phyloP scores from a whole-genome alignment of 164 flowering plant genomes.

The Vitis vinifera region DNA sequence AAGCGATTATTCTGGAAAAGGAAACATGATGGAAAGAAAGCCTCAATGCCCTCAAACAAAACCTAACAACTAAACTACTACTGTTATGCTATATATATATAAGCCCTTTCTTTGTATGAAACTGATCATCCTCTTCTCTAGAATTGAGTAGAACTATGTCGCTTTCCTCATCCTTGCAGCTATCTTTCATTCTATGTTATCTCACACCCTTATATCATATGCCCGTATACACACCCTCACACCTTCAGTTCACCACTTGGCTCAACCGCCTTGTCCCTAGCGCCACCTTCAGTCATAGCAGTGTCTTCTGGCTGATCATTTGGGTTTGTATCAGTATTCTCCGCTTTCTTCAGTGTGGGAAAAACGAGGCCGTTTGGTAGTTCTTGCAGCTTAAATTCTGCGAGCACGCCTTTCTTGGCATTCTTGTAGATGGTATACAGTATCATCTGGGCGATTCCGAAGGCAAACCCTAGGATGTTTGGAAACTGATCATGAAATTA shows the following conservation, averaged over 20 bases:
- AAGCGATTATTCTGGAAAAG: too few species aligned
- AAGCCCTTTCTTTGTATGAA: too few species aligned
- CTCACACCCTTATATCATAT: background rate
- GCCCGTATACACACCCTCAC: background rate
- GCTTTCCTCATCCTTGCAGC: too few species aligned
- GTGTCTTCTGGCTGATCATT: background rate
- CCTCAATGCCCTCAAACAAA: too few species aligned
- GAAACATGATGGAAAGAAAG: too few species aligned
- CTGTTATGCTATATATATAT: too few species aligned
- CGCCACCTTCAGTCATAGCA: background rate
- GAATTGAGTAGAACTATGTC: too few species aligned
- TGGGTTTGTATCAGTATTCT: background rate
- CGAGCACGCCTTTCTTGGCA: slow-evolving; percentile 14
- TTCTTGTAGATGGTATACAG: slow-evolving; percentile 49
- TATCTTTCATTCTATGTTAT: too few species aligned
- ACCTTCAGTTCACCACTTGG: background rate
- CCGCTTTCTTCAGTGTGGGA: background rate
- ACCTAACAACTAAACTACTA: too few species aligned
- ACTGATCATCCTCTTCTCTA: too few species aligned
- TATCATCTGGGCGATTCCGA: slow-evolving; percentile 66
- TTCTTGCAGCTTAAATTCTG: slow-evolving; percentile 30
- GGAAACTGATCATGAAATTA: slow-evolving; percentile 40
- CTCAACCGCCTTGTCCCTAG: too few species aligned
- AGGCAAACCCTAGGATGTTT: slow-evolving; percentile 55
- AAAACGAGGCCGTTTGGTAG: background rate